Conservation (phyloP, 768 basidiomycete genomes). For the Calocera viscosa region DNA sequence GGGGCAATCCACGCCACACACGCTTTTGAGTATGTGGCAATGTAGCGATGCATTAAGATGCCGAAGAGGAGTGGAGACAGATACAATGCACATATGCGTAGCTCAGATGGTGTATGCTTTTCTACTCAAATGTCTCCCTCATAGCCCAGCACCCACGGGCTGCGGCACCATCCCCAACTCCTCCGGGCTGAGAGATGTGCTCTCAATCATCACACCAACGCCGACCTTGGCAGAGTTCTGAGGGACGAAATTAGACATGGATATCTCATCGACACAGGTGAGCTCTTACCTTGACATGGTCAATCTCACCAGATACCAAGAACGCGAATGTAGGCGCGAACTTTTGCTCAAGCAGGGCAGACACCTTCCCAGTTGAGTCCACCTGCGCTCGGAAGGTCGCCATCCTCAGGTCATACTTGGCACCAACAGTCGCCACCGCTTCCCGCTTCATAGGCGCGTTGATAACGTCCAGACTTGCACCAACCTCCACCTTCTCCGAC, state of each 20-base stretch:
- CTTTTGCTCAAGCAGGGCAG: constrained; percentile 86
- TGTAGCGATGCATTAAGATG: background rate
- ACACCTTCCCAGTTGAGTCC: constrained; percentile 90
- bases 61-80: constrained; percentile 2
- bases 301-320: constrained; percentile 90
- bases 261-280: background rate
- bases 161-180: constrained; percentile 21
- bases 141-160: background rate
- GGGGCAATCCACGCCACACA: background rate
- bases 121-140: constrained; percentile 2
- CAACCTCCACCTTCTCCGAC: constrained; percentile 93
- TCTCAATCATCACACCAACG: constrained; percentile 94
- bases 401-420: constrained; percentile 91
- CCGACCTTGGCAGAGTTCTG: constrained; percentile 91
- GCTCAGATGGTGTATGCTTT: background rate
- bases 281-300: constrained; percentile 80
- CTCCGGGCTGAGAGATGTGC: constrained; percentile 25
- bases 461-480: constrained; percentile 77
- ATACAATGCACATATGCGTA: constrained; percentile 3
- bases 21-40: background rate
- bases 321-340: constrained; percentile 93
- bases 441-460: constrained; percentile 71
- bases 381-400: constrained; percentile 89
- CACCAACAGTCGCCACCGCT: constrained; percentile 84
- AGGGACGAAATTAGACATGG: background rate